These are phyloP conservation scores for Noccaea caerulescens DNA, from an alignment of 345 rosid genomes.

Conservation along the genomic window DNA sequence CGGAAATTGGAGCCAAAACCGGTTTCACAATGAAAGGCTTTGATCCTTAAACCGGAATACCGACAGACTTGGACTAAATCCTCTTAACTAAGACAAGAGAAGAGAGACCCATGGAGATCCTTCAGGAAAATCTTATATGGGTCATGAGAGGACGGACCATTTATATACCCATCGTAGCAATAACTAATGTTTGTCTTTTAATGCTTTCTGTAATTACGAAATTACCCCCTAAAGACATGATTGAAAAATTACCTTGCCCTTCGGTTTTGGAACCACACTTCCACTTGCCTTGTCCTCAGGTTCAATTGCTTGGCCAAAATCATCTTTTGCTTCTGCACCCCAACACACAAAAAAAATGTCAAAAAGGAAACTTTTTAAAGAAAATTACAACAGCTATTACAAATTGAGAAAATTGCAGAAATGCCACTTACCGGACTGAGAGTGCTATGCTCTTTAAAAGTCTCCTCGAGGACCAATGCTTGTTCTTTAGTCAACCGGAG, in stretches of 20 bases:
- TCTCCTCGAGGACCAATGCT: slow-evolving; percentile 81
- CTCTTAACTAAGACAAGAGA: background rate
- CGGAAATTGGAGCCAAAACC: too few relatives aligned
- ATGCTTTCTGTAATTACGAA: slow-evolving; percentile 1
- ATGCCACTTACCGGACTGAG: slow-evolving; percentile 85
- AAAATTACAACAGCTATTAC: background rate
- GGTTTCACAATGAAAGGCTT: background rate
- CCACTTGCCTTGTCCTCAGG: slow-evolving; percentile 84
- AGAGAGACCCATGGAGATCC: background rate
- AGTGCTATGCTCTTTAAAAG: slow-evolving; percentile 87
- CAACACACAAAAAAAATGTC: background rate
- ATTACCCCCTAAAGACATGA: slow-evolving; percentile 17
- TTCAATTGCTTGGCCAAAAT: slow-evolving; percentile 79
- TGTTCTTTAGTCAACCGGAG: slow-evolving; percentile 82
- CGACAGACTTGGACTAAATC: background rate
- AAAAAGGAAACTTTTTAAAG: background rate
- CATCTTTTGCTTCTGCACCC: slow-evolving; percentile 72
- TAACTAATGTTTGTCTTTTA: background rate
- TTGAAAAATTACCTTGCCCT: slow-evolving; percentile 73
- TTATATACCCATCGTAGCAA: slow-evolving; percentile 4
- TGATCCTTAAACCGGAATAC: background rate
- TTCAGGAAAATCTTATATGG: slow-evolving; percentile 15
- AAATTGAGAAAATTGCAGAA: slow-evolving; percentile 6
- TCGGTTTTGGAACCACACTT: slow-evolving; percentile 95
- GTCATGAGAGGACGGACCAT: slow-evolving; percentile 24